Percentiles rank a stretch among this genome's conserved stretches.
Conservation (phyloP, 129 eudicot genomes). For the sunflower (Helianthus annuus) region HanXRQr2.0-SUNRISE NC_035445.2:118346817-118347316, state of each 20-base stretch:
- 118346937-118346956: neutral
- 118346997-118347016: neutral
- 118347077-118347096: neutral
- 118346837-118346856: neutral
- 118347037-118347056: conserved; percentile 13
- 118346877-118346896: neutral
- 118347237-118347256: neutral
- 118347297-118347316: neutral
- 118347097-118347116: conserved; percentile 2
- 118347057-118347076: conserved; percentile 6
- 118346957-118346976: neutral
- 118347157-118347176: neutral
- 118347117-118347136: neutral
- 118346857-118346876: neutral
- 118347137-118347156: conserved; percentile 8
- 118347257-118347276: neutral
- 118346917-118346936: neutral
- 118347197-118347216: neutral
- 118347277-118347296: neutral
- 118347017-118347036: conserved; percentile 6
- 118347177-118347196: neutral
- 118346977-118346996: conserved; percentile 13
- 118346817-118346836: neutral
- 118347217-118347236: neutral
- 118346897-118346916: neutral